A percentile compares a stretch with the other conserved stretches of the same genome.
phyloP scores from a whole-genome alignment of 2,329 filamentous ascomycete genomes.

The Penicillium concentricum region DNA sequence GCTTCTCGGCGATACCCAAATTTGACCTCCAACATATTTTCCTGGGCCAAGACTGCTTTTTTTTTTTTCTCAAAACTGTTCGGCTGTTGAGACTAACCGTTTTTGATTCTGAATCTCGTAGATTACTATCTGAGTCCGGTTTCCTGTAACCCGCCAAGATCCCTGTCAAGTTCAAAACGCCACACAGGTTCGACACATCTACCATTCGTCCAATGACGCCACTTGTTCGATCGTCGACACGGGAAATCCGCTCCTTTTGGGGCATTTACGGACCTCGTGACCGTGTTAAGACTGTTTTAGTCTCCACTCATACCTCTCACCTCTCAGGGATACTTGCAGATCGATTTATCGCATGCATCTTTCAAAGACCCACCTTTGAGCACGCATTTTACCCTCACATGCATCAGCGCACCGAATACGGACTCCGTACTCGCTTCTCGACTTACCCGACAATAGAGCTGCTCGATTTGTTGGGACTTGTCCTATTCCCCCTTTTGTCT shows the following conservation, averaged over 20 bases:
- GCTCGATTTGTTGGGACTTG: neutral
- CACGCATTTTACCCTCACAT: neutral
- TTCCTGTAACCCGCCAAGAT: constrained; percentile 41
- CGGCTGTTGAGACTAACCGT: constrained; percentile 34
- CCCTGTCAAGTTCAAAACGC: constrained; percentile 22
- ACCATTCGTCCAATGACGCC: constrained; percentile 8
- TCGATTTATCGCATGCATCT: neutral
- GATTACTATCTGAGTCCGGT: constrained; percentile 50
- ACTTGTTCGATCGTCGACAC: constrained; percentile 12
- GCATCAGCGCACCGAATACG: neutral
- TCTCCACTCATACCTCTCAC: constrained; percentile 1
- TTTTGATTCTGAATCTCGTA: constrained; percentile 34
- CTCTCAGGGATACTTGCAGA: constrained; percentile 5
- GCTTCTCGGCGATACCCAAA: constrained; percentile 33
- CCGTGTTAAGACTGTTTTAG: constrained; percentile 11
- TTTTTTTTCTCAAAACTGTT: constrained; percentile 15
- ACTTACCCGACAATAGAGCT: neutral
- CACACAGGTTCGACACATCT: constrained; percentile 16
- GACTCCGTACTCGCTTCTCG: neutral
- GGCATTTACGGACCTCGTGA: constrained; percentile 8
- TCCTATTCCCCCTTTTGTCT: neutral
- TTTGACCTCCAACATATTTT: constrained; percentile 20
- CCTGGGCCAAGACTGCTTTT: constrained; percentile 5
- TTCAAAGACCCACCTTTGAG: neutral
- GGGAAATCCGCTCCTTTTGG: neutral